These are phyloP conservation scores for Hypholoma fasciculare DNA, from an alignment of 768 basidiomycete genomes.

Conservation along the genomic window DNA sequence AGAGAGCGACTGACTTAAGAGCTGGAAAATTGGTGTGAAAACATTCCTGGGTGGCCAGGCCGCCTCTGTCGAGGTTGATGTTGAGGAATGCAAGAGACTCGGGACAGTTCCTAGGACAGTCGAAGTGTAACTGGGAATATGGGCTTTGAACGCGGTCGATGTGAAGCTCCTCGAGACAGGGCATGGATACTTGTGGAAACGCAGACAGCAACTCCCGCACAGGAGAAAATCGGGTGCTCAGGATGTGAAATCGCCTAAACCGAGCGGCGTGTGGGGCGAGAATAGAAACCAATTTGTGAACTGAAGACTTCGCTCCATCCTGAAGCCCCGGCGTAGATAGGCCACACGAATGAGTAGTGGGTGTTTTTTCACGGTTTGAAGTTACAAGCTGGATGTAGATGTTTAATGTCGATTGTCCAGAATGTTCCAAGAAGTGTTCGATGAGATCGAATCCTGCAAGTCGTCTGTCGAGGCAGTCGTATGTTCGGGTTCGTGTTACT, in stretches of 20 bases:
- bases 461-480: neutral
- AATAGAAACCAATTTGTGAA: neutral
- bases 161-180: conserved; percentile 4
- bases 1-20: conserved; percentile 3
- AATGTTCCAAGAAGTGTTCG: neutral
- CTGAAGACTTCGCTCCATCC: neutral
- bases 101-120: conserved; percentile 4
- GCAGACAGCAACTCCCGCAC: neutral
- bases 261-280: conserved; percentile 2
- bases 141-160: conserved; percentile 4
- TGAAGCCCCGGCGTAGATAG: neutral
- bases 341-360: neutral
- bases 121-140: conserved; percentile 2
- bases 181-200: conserved; percentile 3
- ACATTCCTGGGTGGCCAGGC: neutral
- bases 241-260: conserved; percentile 1
- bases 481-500: neutral
- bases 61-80: neutral
- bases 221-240: conserved; percentile 5
- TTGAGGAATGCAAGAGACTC: conserved; percentile 6
- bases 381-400: conserved; percentile 5
- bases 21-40: conserved; percentile 4
- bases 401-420: neutral
- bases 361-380: conserved; percentile 6
- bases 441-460: neutral